Evolutionary conservation across 2,329 filamentous ascomycete species (phyloP), one percentile per base, ranked within the genome.

Genomic region (Macrophomina pseudophaseolina): DNA sequence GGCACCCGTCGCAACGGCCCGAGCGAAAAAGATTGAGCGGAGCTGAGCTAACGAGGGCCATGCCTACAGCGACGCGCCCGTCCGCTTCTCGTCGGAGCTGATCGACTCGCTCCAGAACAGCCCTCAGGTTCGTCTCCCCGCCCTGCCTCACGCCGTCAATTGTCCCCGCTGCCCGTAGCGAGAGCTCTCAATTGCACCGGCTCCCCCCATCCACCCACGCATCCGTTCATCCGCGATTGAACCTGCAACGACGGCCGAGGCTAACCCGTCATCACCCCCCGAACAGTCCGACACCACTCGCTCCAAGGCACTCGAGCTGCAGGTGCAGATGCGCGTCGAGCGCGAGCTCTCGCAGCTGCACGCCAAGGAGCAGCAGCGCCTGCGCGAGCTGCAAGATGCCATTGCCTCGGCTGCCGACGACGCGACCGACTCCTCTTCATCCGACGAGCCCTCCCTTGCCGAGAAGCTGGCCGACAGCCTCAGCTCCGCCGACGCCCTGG

Each of bases 301-400:
- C 77, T 86, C 90, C 74, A 92, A 92, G 81, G 85, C 90, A 75
- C 83, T 93, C 79, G 94, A 98, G 82, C 88, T 95, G 70, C 90
- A 94, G 74, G 90, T 97, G 79, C 94, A 97, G 83, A 83, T 88
- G 76, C 94, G 94, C 80, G 92, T 97, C 68, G 88, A 90, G 74
- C 85, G 88, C 74, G 94, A 97, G 82, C 92, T 98, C 71, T 88
- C 90, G 80, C 90, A 89, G 72, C 88, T 97, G 70, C 89, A 90
- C 77, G 85, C 88, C 70, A 83, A 89, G 72, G 90, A 94, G 77
- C 81, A 87, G 70, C 85, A 88, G 59, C 87, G 89, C 67, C 89
- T 97, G 70, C 84, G 85, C 71, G 83, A 88, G 67, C 87, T 92
- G 68, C 87, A 90, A 75, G 87, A 91, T 69, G 88, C 88, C 72